These are phyloP conservation scores for Hirschfeldia incana DNA, from an alignment of 345 rosid species.

Conservation along the genomic window DNA sequence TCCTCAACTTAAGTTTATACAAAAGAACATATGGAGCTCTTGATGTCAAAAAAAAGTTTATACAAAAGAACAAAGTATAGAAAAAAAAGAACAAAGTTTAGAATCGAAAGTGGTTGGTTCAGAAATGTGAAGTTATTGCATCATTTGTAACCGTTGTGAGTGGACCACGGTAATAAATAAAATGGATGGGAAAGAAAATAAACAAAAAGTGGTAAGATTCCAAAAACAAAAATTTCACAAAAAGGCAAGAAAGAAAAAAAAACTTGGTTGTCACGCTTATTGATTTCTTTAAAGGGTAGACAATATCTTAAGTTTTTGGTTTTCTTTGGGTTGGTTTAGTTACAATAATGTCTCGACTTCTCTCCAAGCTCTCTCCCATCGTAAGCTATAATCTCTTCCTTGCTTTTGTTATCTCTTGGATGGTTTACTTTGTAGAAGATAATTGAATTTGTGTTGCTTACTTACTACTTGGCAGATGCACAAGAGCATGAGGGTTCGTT, in stretches of 20 bases:
- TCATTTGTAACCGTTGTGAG: no score
- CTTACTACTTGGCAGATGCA: not conserved
- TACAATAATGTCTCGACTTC: constrained; percentile 1
- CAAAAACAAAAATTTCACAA: not conserved
- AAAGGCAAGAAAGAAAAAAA: not conserved
- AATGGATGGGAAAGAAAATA: not conserved
- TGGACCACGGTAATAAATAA: not conserved
- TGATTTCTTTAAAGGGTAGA: not conserved
- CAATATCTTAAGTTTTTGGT: not conserved
- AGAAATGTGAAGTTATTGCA: not conserved
- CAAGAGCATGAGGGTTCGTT: constrained; percentile 3
- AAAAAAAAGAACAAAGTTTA: no score
- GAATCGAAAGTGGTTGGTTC: not conserved
- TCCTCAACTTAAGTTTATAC: not conserved
- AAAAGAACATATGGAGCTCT: no score
- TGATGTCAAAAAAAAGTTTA: no score
- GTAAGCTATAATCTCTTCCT: not conserved
- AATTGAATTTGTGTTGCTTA: not conserved
- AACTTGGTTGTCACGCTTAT: not conserved
- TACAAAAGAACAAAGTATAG: no score
- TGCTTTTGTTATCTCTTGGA: not conserved
- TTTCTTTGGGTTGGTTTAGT: not conserved
- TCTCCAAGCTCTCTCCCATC: not conserved
- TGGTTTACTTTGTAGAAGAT: not conserved
- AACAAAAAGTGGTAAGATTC: not conserved